phyloP scores from a whole-genome alignment of 306 rosid genomes.

The Senna siamea region DNA sequence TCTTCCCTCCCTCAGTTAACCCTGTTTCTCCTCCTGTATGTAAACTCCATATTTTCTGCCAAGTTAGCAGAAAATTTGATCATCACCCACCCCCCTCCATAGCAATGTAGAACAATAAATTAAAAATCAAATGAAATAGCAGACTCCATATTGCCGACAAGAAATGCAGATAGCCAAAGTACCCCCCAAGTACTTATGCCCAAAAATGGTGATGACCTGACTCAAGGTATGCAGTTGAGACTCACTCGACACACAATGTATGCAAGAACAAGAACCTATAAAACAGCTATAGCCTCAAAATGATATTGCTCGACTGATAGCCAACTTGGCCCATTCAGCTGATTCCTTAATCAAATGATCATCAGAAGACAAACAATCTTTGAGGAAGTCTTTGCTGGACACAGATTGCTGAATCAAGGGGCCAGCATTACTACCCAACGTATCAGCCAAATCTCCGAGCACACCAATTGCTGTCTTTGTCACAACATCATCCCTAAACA shows the following conservation, averaged over 20 bases:
- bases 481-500: slow-evolving; percentile 70
- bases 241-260: slow-evolving; percentile 80
- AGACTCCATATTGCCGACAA: slow-evolving; percentile 63
- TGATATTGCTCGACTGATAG: slow-evolving; percentile 61
- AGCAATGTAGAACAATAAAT: slow-evolving; percentile 62
- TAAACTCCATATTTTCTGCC: slow-evolving; percentile 59
- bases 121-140: slow-evolving; percentile 36
- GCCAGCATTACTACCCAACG: slow-evolving; percentile 62
- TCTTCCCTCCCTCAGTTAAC: slow-evolving; percentile 35
- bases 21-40: slow-evolving; percentile 39
- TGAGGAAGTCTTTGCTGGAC: slow-evolving; percentile 47
- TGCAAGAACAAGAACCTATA: slow-evolving; percentile 61
- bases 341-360: slow-evolving; percentile 71
- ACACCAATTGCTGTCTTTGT: slow-evolving; percentile 72
- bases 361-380: slow-evolving; percentile 61
- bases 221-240: slow-evolving; percentile 80
- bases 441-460: slow-evolving; percentile 78
- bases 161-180: slow-evolving; percentile 50
- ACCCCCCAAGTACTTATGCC: slow-evolving; percentile 55
- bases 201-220: slow-evolving; percentile 83
- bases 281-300: slow-evolving; percentile 53
- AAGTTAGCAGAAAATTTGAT: slow-evolving; percentile 68
- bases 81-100: slow-evolving; percentile 62
- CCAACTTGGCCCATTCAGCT: slow-evolving; percentile 75
- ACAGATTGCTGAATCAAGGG: slow-evolving; percentile 64